These are phyloP conservation scores for Rhodotorula sp. DNA, from an alignment of 1,284 basidiomycete species.

Conservation along the genomic window DNA sequence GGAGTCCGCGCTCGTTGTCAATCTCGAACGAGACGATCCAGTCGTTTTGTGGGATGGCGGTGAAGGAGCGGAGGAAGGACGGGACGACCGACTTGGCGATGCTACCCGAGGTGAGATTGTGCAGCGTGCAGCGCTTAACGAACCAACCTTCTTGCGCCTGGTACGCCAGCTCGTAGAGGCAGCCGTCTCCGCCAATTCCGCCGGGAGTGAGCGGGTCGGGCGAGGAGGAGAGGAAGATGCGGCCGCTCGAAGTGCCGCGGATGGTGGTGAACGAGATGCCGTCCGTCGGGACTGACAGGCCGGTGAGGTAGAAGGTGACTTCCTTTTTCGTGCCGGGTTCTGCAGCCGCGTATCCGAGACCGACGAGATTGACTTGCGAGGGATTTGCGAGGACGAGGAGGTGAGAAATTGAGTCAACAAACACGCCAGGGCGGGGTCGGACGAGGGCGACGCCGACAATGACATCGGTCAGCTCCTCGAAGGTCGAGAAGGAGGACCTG, in stretches of 20 bases:
- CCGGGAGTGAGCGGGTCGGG: slow-evolving; percentile 43
- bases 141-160: slow-evolving; percentile 92
- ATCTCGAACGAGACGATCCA: slow-evolving; percentile 66
- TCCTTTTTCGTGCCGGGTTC: slow-evolving; percentile 57
- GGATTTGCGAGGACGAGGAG: slow-evolving; percentile 89
- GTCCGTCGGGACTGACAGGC: slow-evolving; percentile 73
- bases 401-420: slow-evolving; percentile 87
- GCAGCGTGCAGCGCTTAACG: slow-evolving; percentile 68
- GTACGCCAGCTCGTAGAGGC: slow-evolving; percentile 90
- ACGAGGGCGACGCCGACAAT: slow-evolving; percentile 81
- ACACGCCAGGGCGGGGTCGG: slow-evolving; percentile 68
- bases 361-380: slow-evolving; percentile 77
- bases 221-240: slow-evolving; percentile 73
- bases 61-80: slow-evolving; percentile 43
- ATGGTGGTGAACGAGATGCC: slow-evolving; percentile 73
- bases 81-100: slow-evolving; percentile 46
- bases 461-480: slow-evolving; percentile 70
- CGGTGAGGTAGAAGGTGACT: slow-evolving; percentile 86
- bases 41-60: slow-evolving; percentile 57
- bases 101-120: slow-evolving; percentile 56
- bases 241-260: slow-evolving; percentile 72
- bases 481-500: slow-evolving; percentile 80
- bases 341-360: slow-evolving; percentile 64
- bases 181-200: slow-evolving; percentile 69
- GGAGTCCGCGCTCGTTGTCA: slow-evolving; percentile 64